phyloP scores from a whole-genome alignment of 352 stramenopile genomes.

The Globisporangium rhizosaccharum region DNA sequence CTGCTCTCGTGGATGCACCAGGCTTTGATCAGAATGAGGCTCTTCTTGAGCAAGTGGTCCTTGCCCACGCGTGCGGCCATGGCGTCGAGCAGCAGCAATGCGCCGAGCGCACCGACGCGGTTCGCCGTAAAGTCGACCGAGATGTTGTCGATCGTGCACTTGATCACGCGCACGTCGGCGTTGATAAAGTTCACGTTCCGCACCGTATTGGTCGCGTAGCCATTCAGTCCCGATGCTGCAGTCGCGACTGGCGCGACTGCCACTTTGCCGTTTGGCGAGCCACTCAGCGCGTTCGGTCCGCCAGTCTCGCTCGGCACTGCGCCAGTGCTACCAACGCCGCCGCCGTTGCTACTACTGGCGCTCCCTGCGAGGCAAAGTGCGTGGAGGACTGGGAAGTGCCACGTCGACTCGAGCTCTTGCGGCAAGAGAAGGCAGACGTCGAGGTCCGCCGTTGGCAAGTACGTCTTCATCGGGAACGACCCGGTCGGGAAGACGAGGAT shows the following conservation, averaged over 20 bases:
- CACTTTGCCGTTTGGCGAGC: neutral
- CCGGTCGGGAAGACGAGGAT: conserved; percentile 69
- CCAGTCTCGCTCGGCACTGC: neutral
- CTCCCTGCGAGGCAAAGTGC: conserved; percentile 68
- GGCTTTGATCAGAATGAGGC: conserved; percentile 85
- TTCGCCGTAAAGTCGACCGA: conserved; percentile 87
- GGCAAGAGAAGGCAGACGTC: conserved; percentile 81
- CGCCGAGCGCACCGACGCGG: conserved; percentile 69
- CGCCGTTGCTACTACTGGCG: conserved; percentile 12
- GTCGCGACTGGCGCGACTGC: neutral
- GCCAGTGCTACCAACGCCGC: neutral
- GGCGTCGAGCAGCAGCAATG: conserved; percentile 78
- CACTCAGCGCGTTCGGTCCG: neutral
- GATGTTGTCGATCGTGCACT: conserved; percentile 90
- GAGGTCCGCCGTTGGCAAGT: conserved; percentile 83
- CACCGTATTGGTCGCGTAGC: conserved; percentile 35
- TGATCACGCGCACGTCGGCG: conserved; percentile 82
- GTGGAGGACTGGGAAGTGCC: conserved; percentile 83
- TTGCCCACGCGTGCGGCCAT: conserved; percentile 72
- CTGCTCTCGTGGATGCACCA: conserved; percentile 87
- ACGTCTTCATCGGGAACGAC: conserved; percentile 89
- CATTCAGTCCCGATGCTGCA: neutral
- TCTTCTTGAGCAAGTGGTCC: conserved; percentile 86
- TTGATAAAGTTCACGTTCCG: conserved; percentile 90
- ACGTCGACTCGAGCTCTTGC: conserved; percentile 74